phyloP scores from a whole-genome alignment of 75 land plant species.

The Picea glauca region DNA sequence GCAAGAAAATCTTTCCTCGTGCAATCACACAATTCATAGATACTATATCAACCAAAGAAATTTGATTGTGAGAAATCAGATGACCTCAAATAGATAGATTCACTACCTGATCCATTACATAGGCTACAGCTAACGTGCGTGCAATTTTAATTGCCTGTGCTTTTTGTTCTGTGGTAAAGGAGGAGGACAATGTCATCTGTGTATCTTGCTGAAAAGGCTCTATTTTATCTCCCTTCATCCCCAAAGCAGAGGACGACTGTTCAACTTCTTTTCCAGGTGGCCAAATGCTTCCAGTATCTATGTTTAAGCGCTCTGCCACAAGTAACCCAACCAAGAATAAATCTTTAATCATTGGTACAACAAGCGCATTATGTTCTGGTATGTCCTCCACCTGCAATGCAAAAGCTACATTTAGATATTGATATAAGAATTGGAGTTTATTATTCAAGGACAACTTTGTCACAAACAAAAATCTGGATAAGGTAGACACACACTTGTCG shows the following conservation, averaged over 20 bases:
- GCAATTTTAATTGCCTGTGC: conserved; percentile 61
- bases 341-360: conserved; percentile 94
- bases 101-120: conserved; percentile 98
- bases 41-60: neutral
- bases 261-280: conserved; percentile 1
- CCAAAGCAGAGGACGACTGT: conserved; percentile 11
- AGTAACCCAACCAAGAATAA: conserved; percentile 89
- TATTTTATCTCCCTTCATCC: conserved; percentile 20
- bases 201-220: conserved; percentile 16
- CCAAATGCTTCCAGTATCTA: conserved; percentile 6
- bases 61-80: neutral
- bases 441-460: neutral
- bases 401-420: neutral
- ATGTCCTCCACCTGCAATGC: conserved; percentile 63
- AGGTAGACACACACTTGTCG: conserved; percentile 40
- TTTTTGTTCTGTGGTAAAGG: conserved; percentile 56
- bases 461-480: neutral
- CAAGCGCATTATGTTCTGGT: conserved; percentile 65
- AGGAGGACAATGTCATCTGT: conserved; percentile 3
- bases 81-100: neutral
- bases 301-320: conserved; percentile 68
- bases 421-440: too few species aligned
- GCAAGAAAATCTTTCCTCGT: neutral
- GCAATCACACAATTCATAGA: neutral
- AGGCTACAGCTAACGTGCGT: conserved; percentile 80